A percentile compares a stretch with the other conserved stretches of the same genome.
These are phyloP conservation scores for Scalesia atractyloides DNA, from an alignment of 129 eudicot genomes.

Conservation along the genomic window DNA sequence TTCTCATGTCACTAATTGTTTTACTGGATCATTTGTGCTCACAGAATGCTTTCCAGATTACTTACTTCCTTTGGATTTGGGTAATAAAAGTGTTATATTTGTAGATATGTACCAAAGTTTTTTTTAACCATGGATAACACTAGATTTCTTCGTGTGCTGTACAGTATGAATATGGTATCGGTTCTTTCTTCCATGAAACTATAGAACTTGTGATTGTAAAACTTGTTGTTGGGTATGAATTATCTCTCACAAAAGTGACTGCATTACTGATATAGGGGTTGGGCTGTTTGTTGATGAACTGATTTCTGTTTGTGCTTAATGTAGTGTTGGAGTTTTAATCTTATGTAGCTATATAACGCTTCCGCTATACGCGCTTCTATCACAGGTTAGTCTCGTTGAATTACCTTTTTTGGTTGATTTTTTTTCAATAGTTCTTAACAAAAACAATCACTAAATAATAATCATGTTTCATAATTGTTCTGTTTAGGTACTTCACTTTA, in stretches of 20 bases:
- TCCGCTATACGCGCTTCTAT: slow-evolving; percentile 82
- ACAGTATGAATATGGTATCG: slow-evolving; percentile 73
- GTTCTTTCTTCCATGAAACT: slow-evolving; percentile 79
- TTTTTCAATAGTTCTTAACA: too few species aligned
- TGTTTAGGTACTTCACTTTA: too few species aligned
- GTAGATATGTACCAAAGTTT: background rate
- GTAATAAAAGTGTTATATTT: slow-evolving; percentile 36
- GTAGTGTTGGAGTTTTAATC: slow-evolving; percentile 60
- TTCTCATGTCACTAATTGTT: slow-evolving; percentile 16
- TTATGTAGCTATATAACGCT: slow-evolving; percentile 94
- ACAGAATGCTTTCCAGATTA: slow-evolving; percentile 97
- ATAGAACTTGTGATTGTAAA: slow-evolving; percentile 46
- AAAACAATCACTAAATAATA: too few species aligned
- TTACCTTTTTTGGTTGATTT: background rate
- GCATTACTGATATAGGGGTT: background rate
- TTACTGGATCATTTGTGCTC: slow-evolving; percentile 14
- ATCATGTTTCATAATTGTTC: too few species aligned
- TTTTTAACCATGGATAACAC: background rate
- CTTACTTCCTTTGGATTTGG: slow-evolving; percentile 93
- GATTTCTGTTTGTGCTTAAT: slow-evolving; percentile 16
- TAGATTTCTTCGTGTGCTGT: slow-evolving; percentile 8
- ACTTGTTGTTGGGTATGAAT: slow-evolving; percentile 65
- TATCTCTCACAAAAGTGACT: background rate
- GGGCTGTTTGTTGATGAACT: background rate
- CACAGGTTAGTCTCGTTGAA: slow-evolving; percentile 60